Base-by-base conservation (phyloP, 768 basidiomycete species). In the Cystofilobasidium macerans region DNA sequence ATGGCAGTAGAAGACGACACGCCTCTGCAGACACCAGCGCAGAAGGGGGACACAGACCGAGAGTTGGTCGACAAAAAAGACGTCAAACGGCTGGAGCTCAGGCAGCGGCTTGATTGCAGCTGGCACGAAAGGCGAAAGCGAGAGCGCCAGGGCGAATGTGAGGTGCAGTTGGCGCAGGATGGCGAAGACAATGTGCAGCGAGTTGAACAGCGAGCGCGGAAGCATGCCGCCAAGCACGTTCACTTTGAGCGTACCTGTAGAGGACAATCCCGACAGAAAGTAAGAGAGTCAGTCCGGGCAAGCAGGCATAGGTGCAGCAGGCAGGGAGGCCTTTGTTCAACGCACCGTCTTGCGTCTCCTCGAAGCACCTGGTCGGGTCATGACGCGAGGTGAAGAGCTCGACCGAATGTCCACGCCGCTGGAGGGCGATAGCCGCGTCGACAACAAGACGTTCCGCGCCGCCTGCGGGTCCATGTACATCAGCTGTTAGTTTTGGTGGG, bases 1-100 rank as follows among this genome's bases (percentile, higher is more conserved):
- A 75, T 98, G 95, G 70, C 91, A 94, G 75, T 99, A 98, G 76
- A 97, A 98, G 24, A 98, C 86, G 35, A 94, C 88, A 2, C 89
- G 84, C n/a, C 83, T 88, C 26, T 79, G 79, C 2, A 80, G 82
- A 18, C 88, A 72, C 67, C 78, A 71, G 2, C 88, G 82, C 0
- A 99, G 79, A 65, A 95, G 79, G 0, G 94, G 94, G 30, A 97
- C 80, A 69, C 87, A 91, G 1, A 92, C 90, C 6, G 90, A 91
- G 24, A 98, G 84, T 74, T 97, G 95, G 77, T 98, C 94, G 5
- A 97, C 88, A 67, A 98, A 85, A 77, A 85, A 93, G 26, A 97
- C 84, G 73, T 98, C 93, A 67, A 77, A 78, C 11, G 51, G 18
- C 45, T 51, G 14, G 48, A 68, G 67, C 24, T 59, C 35, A 1